Evolutionary conservation across 495 filamentous ascomycete genomes (phyloP).

Genomic region (Glonium stellatum): DNA sequence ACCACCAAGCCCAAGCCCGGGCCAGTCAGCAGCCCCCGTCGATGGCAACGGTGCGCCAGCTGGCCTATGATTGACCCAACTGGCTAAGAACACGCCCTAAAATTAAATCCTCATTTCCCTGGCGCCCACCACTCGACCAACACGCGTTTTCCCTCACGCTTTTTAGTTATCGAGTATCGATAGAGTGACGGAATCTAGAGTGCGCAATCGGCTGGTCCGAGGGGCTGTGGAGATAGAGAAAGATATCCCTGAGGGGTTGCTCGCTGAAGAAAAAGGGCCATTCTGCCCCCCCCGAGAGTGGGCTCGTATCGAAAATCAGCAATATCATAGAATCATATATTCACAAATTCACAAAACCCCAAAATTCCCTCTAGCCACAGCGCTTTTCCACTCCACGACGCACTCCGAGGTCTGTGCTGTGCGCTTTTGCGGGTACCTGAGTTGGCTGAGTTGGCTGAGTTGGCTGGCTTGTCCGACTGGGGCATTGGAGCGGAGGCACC

Average conservation of each 20-base stretch:
- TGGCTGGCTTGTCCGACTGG: slow-evolving; percentile 8
- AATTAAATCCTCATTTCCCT: slow-evolving; percentile 21
- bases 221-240: background rate
- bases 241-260: background rate
- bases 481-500: slow-evolving; percentile 15
- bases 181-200: slow-evolving; percentile 16
- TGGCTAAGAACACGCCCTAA: slow-evolving; percentile 15
- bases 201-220: slow-evolving; percentile 17
- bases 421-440: slow-evolving; percentile 17
- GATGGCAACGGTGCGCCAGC: slow-evolving; percentile 1
- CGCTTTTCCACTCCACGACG: background rate
- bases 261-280: background rate
- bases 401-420: background rate
- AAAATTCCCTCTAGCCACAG: background rate
- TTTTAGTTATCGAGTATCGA: slow-evolving; percentile 24
- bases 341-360: too few relatives aligned
- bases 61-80: slow-evolving; percentile 18
- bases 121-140: background rate
- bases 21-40: background rate
- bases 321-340: too few relatives aligned
- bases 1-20: background rate
- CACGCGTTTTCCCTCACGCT: slow-evolving; percentile 15
- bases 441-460: slow-evolving; percentile 8
- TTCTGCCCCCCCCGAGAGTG: slow-evolving; percentile 2
- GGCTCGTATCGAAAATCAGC: background rate